Base-by-base conservation (phyloP, 805 yeast species). In the Spathaspora arborariae region DNA sequence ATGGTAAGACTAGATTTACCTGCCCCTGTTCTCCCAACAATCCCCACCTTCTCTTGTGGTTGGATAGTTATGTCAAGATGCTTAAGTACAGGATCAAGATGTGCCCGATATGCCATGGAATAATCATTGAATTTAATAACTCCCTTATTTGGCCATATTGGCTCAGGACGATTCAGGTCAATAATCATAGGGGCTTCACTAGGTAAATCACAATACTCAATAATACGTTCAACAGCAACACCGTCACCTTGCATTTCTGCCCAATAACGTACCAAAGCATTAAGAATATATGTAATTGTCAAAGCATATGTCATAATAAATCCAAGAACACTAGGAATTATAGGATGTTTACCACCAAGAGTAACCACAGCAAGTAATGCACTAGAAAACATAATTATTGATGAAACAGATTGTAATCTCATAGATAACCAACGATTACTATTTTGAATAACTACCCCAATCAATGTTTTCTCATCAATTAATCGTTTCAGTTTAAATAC, bases 11-110 rank as follows among this genome's bases (percentile, higher is more conserved):
- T 84, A 0, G 94, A 84, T 64, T 90, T 90, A 53, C 98, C 98
- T 2, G 97, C 97, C 52, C 98, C 98, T 0, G 98, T 91, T 62
- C 98, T 79, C 20, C 98, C 98, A 47, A 92, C 97, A 65, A 91
- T 90, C 51, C 98, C 98, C 59, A 91, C 75, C 64, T 92, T 92
- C 62, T 92, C 97, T 47, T 78, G 72, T 1, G 91, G 80, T 41
- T 80, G 75, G 56, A 92, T 80, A 10, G 76, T 67, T 20, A 92
- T 59, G 48, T 70, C 75, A 56, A 92, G 78, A 48, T 82, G 71
- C 56, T 82, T 85, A 65, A 92, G 72, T 3, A 88, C 94, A 16
- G 86, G 76, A 42, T 88, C 96, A 52, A 92, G 74, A 49, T 84
- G 90, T 11, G 82, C 80, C 63, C 97, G 81, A 61, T 92, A 92